A percentile compares a stretch with the other conserved stretches of the same genome.
Conservation (phyloP, 441 rosid genomes). For the Viola pubescens region DNA sequence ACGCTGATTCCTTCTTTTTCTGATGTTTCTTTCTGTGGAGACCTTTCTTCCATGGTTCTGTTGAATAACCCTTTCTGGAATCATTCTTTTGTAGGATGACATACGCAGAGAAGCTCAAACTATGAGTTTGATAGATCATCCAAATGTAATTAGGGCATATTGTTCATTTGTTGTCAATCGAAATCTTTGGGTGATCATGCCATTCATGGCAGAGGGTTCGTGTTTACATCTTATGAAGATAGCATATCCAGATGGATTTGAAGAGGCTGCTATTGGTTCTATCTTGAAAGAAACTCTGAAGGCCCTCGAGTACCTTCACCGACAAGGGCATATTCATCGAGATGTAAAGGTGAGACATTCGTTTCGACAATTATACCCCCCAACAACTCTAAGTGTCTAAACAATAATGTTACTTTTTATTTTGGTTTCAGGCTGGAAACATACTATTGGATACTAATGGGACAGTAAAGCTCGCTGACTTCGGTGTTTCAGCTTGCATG, state of each 20-base stretch:
- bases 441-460: slow-evolving; percentile 79
- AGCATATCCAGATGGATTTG: slow-evolving; percentile 87
- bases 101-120: slow-evolving; percentile 93
- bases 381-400: not conserved
- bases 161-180: slow-evolving; percentile 92
- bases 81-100: slow-evolving; percentile 56
- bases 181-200: slow-evolving; percentile 97
- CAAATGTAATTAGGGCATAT: slow-evolving; percentile 74
- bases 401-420: not conserved
- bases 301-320: slow-evolving; percentile 94
- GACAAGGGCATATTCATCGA: slow-evolving; percentile 94
- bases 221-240: slow-evolving; percentile 98
- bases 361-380: not conserved
- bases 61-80: slow-evolving; percentile 14
- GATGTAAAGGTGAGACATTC: slow-evolving; percentile 75
- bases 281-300: slow-evolving; percentile 92
- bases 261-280: slow-evolving; percentile 83
- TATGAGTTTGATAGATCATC: slow-evolving; percentile 96
- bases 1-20: not conserved
- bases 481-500: slow-evolving; percentile 98
- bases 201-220: slow-evolving; percentile 97
- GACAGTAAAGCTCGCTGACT: slow-evolving; percentile 87
- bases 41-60: slow-evolving; percentile 5
- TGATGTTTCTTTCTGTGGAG: slow-evolving; percentile 6
- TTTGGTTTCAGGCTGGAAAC: slow-evolving; percentile 76